These are phyloP conservation scores for Drechslerella coelobrocha DNA, from an alignment of 2,329 filamentous ascomycete genomes.

Conservation along the genomic window DNA sequence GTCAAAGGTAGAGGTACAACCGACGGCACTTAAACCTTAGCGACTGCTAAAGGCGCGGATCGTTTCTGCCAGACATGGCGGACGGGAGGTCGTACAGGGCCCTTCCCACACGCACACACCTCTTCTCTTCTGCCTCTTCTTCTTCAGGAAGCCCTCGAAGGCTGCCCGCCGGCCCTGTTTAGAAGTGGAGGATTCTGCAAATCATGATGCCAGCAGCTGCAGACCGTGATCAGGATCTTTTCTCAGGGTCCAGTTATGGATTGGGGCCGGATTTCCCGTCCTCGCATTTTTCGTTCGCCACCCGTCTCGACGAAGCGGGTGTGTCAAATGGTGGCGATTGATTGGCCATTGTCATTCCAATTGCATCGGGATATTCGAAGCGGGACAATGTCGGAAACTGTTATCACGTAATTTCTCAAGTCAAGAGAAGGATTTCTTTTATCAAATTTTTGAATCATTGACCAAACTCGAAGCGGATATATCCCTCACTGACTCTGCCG, in stretches of 20 bases:
- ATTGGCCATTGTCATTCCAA: slow-evolving; percentile 4
- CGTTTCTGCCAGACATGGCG: slow-evolving; percentile 21
- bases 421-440: too few relatives aligned
- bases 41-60: slow-evolving; percentile 33
- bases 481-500: too few relatives aligned
- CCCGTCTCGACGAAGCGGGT: not conserved
- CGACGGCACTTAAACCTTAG: slow-evolving; percentile 28
- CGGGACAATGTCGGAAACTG: not conserved
- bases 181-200: slow-evolving; percentile 39
- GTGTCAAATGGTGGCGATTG: slow-evolving; percentile 4
- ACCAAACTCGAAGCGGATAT: too few relatives aligned
- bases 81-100: slow-evolving; percentile 40
- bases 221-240: slow-evolving; percentile 28
- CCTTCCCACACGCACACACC: slow-evolving; percentile 10
- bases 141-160: not conserved
- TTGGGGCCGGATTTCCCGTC: slow-evolving; percentile 28
- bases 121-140: too few relatives aligned
- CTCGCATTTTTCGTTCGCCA: not conserved
- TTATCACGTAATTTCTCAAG: not conserved
- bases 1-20: slow-evolving; percentile 26
- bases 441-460: too few relatives aligned
- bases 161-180: not conserved
- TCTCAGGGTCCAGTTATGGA: not conserved
- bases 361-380: not conserved
- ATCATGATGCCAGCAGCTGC: slow-evolving; percentile 39